A percentile compares a stretch with the other conserved stretches of the same genome.
Evolutionary conservation across 768 basidiomycete genomes (phyloP).

Genomic region (Lyophyllum decastes): DNA sequence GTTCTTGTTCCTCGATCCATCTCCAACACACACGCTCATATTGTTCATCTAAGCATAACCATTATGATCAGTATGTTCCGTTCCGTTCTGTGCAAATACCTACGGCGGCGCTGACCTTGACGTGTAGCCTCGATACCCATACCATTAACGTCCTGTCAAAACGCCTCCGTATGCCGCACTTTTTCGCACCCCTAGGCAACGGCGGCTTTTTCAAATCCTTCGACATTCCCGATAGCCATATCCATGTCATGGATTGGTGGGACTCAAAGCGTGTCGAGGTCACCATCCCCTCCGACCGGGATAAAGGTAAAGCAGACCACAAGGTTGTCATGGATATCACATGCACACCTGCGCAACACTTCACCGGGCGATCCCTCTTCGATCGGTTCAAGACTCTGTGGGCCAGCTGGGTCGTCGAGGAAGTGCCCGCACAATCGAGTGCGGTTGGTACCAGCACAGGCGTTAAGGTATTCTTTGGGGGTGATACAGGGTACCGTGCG

Average conservation of each 20-base stretch:
- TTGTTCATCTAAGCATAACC: slow-evolving; percentile 39
- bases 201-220: slow-evolving; percentile 38
- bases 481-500: slow-evolving; percentile 66
- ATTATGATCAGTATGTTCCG: slow-evolving; percentile 49
- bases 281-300: slow-evolving; percentile 17
- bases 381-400: slow-evolving; percentile 64
- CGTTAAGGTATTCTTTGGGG: slow-evolving; percentile 59
- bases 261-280: slow-evolving; percentile 43
- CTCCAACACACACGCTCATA: background rate
- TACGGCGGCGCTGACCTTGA: background rate
- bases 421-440: slow-evolving; percentile 34
- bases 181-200: slow-evolving; percentile 64
- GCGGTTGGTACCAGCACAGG: background rate
- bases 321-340: slow-evolving; percentile 44
- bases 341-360: slow-evolving; percentile 68
- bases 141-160: slow-evolving; percentile 40
- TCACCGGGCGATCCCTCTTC: slow-evolving; percentile 46
- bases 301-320: background rate
- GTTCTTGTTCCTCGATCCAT: slow-evolving; percentile 12
- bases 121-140: slow-evolving; percentile 41
- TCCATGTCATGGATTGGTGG: slow-evolving; percentile 70
- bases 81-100: background rate
- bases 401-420: slow-evolving; percentile 66
- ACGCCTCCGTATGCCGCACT: slow-evolving; percentile 40
- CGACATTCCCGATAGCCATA: slow-evolving; percentile 37